Base-by-base conservation (phyloP, 371 early-diverging fungal genomes). In the Lichtheimia ramosa region DNA sequence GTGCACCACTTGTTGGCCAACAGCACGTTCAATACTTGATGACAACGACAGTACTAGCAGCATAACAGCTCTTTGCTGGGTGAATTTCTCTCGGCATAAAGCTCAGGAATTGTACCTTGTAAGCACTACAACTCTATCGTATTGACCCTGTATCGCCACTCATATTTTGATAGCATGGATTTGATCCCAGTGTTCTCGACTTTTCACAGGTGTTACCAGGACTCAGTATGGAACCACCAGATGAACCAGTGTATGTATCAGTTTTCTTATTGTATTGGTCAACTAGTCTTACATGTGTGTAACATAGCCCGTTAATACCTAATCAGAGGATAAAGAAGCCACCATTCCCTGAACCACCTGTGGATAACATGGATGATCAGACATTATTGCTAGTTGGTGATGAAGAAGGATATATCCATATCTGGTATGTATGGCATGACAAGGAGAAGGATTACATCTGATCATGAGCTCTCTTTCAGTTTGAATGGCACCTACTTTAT, bases 341-440 rank as follows among this genome's bases (percentile, higher is more conserved):
- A 21, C 49, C 48, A 39, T 48, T 57, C 18, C 58, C 58, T 57
- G 58, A 57, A 16, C 58, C 27, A 20, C 58, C 58, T 12, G 28
- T 5, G 34, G 58, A 14, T 12, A 16, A 21, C 13, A 27, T 25
- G 34, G 25, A 18, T 3, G 40, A 57, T 14, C 58, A 57, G 7
- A 57, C 58, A 20, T 15, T 57, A 18, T 41, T 57, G 7, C 50
- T 57, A 5, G 25, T 57, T 8, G 58, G 49, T 18, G 58, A 57
- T n/a, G 27, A 49, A n/a, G 14, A 34, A 27, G 58, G 58, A 3
- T 4, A 40, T 25, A 21, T 57, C 16, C 50, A 57, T 48, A 18
- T 57, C 0, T 41, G 58, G 58, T 57, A 57, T 16, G 46, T 16
- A 16, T n/a, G 0, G 2, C 21, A 46, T 46, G 18, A 21, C n/a